Evolutionary conservation across 345 rosid genomes (phyloP).

Genomic region (Aurinia saxatilis): DNA sequence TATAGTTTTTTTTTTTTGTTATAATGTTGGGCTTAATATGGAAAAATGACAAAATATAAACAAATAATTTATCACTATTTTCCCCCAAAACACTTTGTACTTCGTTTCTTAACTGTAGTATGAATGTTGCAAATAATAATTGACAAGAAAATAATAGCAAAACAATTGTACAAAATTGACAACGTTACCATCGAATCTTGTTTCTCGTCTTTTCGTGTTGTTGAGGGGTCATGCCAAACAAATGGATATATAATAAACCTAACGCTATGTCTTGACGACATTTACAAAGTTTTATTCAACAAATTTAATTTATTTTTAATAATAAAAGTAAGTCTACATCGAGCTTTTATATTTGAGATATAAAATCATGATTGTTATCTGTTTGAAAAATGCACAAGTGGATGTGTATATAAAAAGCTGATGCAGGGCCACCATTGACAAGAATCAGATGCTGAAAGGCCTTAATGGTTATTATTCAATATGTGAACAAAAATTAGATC

Average conservation of each 20-base stretch:
- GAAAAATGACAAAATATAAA: not conserved
- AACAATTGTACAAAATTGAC: not conserved
- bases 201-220: slow-evolving; percentile 10
- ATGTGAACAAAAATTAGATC: not conserved
- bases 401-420: slow-evolving; percentile 1
- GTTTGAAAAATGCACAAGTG: not conserved
- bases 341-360: not conserved
- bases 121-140: not conserved
- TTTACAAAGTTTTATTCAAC: no score
- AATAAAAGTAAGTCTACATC: not conserved
- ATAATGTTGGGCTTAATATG: not conserved
- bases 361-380: not conserved
- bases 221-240: not conserved
- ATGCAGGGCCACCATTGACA: not conserved
- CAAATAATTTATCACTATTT: not conserved
- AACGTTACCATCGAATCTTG: not conserved
- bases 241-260: not conserved
- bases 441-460: slow-evolving; percentile 22
- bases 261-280: no score
- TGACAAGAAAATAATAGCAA: no score
- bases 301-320: no score
- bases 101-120: not conserved
- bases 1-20: not conserved
- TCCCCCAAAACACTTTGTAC: not conserved
- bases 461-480: slow-evolving; percentile 10